Evolutionary conservation across 768 basidiomycete genomes (phyloP).

Genomic region (Macrolepiota albuminosa): DNA sequence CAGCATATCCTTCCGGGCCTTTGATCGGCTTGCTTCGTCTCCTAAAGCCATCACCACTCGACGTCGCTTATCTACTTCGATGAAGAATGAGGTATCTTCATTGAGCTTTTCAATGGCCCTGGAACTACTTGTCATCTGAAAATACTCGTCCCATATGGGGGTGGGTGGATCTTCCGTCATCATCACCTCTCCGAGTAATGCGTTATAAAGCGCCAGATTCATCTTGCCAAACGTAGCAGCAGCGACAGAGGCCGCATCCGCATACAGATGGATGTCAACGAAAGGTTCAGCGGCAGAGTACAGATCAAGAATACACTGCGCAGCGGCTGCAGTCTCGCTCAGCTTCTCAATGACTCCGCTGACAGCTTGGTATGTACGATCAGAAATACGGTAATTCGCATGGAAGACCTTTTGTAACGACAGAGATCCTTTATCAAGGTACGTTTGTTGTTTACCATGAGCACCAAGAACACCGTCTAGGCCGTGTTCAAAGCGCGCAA

Average conservation of each 20-base stretch:
- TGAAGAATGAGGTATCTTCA: constrained; percentile 25
- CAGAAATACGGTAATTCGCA: constrained; percentile 32
- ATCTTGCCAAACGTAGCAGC: constrained; percentile 27
- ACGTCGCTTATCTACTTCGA: constrained; percentile 35
- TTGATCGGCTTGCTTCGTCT: constrained; percentile 20
- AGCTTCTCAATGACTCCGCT: constrained; percentile 32
- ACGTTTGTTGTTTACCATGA: constrained; percentile 26
- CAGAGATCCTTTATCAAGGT: constrained; percentile 32
- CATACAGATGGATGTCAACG: constrained; percentile 34
- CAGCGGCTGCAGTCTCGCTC: constrained; percentile 13
- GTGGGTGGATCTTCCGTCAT: constrained; percentile 22
- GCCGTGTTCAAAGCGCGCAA: constrained; percentile 34
- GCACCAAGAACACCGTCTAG: constrained; percentile 24
- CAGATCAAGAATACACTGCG: constrained; percentile 28
- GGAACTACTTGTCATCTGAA: constrained; percentile 36
- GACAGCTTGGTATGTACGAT: constrained; percentile 28
- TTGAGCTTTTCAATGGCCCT: constrained; percentile 34
- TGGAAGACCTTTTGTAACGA: constrained; percentile 36
- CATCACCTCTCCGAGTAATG: constrained; percentile 33
- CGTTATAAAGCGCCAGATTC: constrained; percentile 31
- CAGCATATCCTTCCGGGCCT: constrained; percentile 26
- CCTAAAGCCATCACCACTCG: constrained; percentile 39
- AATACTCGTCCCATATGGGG: constrained; percentile 44
- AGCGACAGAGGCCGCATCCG: constrained; percentile 22
- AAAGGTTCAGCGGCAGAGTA: constrained; percentile 23